These are phyloP conservation scores for Fusarium sp. DNA, from an alignment of 2,329 filamentous ascomycete species.

Conservation along the genomic window DNA sequence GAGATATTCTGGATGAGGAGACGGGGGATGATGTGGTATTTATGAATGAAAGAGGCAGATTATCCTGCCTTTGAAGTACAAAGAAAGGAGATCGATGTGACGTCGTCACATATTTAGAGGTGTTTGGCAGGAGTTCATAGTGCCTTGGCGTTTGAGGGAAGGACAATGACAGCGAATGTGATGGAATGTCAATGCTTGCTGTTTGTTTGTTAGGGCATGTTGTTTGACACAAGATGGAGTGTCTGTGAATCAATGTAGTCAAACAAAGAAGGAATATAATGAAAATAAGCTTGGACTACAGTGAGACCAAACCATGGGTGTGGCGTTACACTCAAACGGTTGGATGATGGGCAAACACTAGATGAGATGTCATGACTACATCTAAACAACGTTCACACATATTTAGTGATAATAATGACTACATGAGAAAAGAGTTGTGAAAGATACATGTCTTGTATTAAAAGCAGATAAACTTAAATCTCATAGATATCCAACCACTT, in stretches of 20 bases:
- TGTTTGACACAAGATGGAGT: background rate
- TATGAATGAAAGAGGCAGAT: background rate
- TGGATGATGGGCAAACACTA: background rate
- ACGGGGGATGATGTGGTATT: background rate
- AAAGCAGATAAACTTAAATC: slow-evolving; percentile 18
- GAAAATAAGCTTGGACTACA: background rate
- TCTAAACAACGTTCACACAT: background rate
- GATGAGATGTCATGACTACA: background rate
- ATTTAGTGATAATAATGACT: background rate
- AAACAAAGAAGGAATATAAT: background rate
- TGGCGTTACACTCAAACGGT: background rate
- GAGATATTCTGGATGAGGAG: background rate
- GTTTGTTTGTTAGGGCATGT: background rate
- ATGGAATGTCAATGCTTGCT: background rate
- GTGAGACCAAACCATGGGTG: background rate
- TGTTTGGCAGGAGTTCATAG: no score
- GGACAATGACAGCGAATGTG: no score
- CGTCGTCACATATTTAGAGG: no score
- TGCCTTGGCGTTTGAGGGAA: background rate
- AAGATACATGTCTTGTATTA: slow-evolving; percentile 16
- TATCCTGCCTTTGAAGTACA: background rate
- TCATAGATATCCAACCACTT: background rate
- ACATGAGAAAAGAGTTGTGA: background rate
- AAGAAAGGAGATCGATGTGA: no score
- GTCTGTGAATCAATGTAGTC: background rate